Base-by-base conservation (phyloP, 768 basidiomycete species). In the Podaxis pistillaris region DNA sequence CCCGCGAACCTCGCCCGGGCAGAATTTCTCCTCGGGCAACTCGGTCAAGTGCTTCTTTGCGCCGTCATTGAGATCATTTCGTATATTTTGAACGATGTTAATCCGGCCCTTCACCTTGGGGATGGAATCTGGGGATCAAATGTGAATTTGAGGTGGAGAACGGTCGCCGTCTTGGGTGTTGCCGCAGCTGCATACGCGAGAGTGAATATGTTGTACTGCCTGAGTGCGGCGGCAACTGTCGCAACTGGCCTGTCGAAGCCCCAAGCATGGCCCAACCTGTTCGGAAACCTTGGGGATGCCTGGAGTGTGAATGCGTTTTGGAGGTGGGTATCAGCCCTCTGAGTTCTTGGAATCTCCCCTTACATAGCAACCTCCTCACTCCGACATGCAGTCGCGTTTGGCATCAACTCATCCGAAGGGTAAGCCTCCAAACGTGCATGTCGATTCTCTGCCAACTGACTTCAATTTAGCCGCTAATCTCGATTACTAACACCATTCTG, bases 381-480 rank as follows among this genome's bases (percentile, higher is more conserved):
- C 22, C 17, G 13, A 2, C 1, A 1, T 19, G 12, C 47, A 75
- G 76, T 17, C 70, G 70, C 36, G 68, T 69, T 0, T 79, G 78
- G 76, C 78, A 79, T 61, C 78, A 80, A 55, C 51, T 70, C 24
- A 51, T 78, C 30, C 71, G 73, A 57, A 71, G 70, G 56, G 78
- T 79, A 63, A 59, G 75, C 37, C 15, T 8, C 30, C 44, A 26
- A n/a, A 17, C 33, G 28, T n/a, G 17, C 51, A 19, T 58, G 28
- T 37, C 40, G 6, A 22, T 2, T n/a, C 3, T 17, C 30, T 12
- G 26, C 19, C 37, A 22, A 51, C 26, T 56, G 36, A 33, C 38
- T 22, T 47, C 50, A 49, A 46, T 62, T 76, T 74, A 60, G 67
- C 47, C 44, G 73, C 15, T 65, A 68, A 15, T 65, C 60, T 19